A percentile compares a stretch with the other conserved stretches of the same genome.
Conservation (phyloP, 306 rosid species). For the Prunus mongolica region DNA sequence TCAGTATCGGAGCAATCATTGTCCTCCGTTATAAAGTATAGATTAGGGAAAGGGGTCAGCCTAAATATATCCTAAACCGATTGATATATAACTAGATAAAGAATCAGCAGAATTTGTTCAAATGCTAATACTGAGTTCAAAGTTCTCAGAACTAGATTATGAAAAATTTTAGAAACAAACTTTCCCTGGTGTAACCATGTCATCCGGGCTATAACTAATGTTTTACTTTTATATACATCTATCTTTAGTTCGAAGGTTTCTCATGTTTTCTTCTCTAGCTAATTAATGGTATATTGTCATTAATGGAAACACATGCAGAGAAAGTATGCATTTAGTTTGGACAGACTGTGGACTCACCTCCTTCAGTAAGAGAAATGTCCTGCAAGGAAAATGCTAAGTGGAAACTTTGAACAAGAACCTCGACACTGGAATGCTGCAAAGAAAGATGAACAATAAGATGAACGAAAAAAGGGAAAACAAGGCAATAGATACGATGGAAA, state of each 20-base stretch:
- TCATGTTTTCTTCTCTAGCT: neutral
- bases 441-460: constrained; percentile 6
- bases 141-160: neutral
- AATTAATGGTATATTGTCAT: neutral
- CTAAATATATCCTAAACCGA: neutral
- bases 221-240: neutral
- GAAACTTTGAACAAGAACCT: constrained; percentile 74
- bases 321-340: constrained; percentile 1
- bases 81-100: neutral
- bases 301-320: constrained; percentile 1
- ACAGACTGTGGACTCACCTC: constrained; percentile 42
- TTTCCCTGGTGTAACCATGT: no score
- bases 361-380: constrained; percentile 59
- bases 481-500: neutral
- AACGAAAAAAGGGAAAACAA: neutral
- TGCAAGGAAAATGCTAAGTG: constrained; percentile 87
- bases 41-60: neutral
- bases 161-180: neutral
- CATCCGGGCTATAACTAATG: neutral
- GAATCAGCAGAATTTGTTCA: neutral
- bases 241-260: neutral
- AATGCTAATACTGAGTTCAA: neutral
- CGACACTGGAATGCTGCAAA: constrained; percentile 73
- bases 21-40: neutral
- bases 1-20: neutral